A percentile compares a stretch with the other conserved stretches of the same genome.
Conservation (phyloP, 1,284 basidiomycete genomes). For the Pseudozyma sp. region DNA sequence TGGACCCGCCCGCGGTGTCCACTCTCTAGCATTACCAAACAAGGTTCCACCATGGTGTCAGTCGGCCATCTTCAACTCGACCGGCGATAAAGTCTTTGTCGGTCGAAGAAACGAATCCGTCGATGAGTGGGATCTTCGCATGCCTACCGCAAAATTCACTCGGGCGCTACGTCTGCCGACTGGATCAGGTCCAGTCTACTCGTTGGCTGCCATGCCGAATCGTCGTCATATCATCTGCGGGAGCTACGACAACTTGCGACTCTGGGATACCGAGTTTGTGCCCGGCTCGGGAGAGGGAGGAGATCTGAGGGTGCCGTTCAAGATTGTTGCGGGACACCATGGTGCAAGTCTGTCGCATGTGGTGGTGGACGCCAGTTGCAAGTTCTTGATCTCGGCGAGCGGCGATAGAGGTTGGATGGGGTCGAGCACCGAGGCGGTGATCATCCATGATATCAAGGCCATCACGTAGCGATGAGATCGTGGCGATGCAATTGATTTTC, state of each 20-base stretch:
- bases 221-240: slow-evolving; percentile 89
- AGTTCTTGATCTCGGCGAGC: slow-evolving; percentile 89
- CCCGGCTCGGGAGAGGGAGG: slow-evolving; percentile 72
- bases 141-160: slow-evolving; percentile 71
- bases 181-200: slow-evolving; percentile 90
- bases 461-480: slow-evolving; percentile 5
- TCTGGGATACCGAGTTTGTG: slow-evolving; percentile 87
- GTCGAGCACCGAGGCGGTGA: slow-evolving; percentile 58
- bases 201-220: slow-evolving; percentile 89
- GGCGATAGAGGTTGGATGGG: slow-evolving; percentile 90
- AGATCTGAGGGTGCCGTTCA: slow-evolving; percentile 75
- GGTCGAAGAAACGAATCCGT: slow-evolving; percentile 90
- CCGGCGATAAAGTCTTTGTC: slow-evolving; percentile 88
- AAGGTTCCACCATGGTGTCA: slow-evolving; percentile 96
- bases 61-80: slow-evolving; percentile 78
- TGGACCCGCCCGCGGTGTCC: slow-evolving; percentile 74
- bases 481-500: no score
- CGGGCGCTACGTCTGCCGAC: slow-evolving; percentile 85
- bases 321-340: slow-evolving; percentile 95
- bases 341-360: slow-evolving; percentile 91
- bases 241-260: slow-evolving; percentile 88
- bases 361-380: slow-evolving; percentile 83
- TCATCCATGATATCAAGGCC: slow-evolving; percentile 62
- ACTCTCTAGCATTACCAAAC: slow-evolving; percentile 84
- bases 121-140: slow-evolving; percentile 88